phyloP scores from a whole-genome alignment of 2,329 filamentous ascomycete genomes.

The Colletotrichum sojae region DNA sequence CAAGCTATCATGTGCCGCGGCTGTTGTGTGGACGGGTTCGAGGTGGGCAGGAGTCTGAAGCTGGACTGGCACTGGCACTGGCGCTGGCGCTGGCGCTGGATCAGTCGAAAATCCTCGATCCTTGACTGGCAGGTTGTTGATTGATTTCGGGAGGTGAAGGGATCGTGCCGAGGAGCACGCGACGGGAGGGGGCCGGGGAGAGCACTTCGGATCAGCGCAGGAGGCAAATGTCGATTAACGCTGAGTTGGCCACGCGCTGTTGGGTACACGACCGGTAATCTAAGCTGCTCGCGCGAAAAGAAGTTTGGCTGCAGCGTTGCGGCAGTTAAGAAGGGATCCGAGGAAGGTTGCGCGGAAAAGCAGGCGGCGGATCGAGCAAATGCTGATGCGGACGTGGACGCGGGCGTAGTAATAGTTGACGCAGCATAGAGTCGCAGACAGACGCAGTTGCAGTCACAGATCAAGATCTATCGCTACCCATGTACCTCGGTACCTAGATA shows the following conservation, averaged over 20 bases:
- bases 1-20: constrained; percentile 31
- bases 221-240: too few relatives aligned
- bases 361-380: constrained; percentile 17
- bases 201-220: not conserved
- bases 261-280: not conserved
- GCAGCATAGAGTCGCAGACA: not conserved
- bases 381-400: constrained; percentile 17
- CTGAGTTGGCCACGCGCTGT: too few relatives aligned
- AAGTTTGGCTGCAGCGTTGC: constrained; percentile 1
- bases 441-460: constrained; percentile 10
- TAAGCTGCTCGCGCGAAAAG: constrained; percentile 3
- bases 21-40: constrained; percentile 2
- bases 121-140: not conserved
- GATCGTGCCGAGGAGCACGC: constrained; percentile 17
- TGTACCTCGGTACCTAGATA: not conserved
- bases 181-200: constrained; percentile 7
- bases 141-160: not conserved
- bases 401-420: not conserved
- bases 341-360: constrained; percentile 13
- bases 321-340: constrained; percentile 19
- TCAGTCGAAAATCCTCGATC: not conserved
- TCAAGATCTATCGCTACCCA: constrained; percentile 12
- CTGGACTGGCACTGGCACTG: too few relatives aligned
- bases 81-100: too few relatives aligned
- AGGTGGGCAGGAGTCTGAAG: not conserved